phyloP scores from a whole-genome alignment of 257 asterid genomes.

The Nicotiana undulata region DNA sequence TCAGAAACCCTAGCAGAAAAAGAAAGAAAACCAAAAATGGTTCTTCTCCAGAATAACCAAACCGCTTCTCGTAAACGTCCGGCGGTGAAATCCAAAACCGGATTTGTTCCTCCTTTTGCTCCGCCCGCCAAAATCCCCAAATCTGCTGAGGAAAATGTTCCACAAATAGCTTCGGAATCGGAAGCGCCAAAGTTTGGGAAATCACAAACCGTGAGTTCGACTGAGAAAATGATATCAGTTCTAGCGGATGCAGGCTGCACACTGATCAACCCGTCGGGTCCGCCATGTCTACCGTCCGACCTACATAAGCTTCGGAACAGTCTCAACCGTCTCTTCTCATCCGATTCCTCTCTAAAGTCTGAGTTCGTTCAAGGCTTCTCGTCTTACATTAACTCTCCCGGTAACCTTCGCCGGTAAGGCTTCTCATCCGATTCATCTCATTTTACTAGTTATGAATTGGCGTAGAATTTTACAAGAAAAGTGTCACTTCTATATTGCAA shows the following conservation, averaged over 20 bases:
- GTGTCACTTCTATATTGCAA: not conserved
- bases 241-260: slow-evolving; percentile 82
- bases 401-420: slow-evolving; percentile 52
- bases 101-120: slow-evolving; percentile 46
- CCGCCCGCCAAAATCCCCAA: slow-evolving; percentile 35
- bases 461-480: no score
- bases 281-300: slow-evolving; percentile 65
- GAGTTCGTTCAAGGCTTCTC: slow-evolving; percentile 56
- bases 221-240: slow-evolving; percentile 42
- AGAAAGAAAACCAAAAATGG: not conserved
- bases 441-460: no score
- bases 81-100: slow-evolving; percentile 29
- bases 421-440: no score
- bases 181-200: not conserved
- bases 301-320: slow-evolving; percentile 53
- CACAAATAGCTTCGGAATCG: not conserved
- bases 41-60: slow-evolving; percentile 21
- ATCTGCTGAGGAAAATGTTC: slow-evolving; percentile 10
- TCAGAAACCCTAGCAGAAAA: not conserved
- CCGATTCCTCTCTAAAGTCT: slow-evolving; percentile 42
- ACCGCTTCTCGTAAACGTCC: slow-evolving; percentile 42
- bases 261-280: slow-evolving; percentile 47
- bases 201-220: slow-evolving; percentile 1
- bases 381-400: slow-evolving; percentile 36
- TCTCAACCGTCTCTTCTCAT: slow-evolving; percentile 41